Evolutionary conservation across 2,329 filamentous ascomycete genomes (phyloP).

Genomic region (Ceratocystis destructans): DNA sequence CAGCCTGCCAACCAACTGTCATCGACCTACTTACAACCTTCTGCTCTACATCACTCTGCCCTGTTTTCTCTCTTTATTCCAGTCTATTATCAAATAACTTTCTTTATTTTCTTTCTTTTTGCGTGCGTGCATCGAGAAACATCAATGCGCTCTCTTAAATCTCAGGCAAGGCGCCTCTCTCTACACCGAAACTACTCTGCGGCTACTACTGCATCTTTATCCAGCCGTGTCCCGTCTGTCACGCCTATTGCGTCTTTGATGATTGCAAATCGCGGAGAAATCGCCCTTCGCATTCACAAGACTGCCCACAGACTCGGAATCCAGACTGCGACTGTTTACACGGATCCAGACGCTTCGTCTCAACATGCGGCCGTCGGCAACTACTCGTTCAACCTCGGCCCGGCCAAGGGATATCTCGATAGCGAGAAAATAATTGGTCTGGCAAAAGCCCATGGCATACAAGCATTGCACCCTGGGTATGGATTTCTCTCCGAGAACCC

Average conservation of each 20-base stretch:
- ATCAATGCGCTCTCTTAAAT: background rate
- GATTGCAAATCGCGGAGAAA: constrained; percentile 94
- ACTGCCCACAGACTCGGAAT: constrained; percentile 85
- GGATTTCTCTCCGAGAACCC: constrained; percentile 93
- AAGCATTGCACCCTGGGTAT: constrained; percentile 91
- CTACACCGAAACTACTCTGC: background rate
- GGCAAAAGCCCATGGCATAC: constrained; percentile 72
- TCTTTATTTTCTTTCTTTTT: background rate
- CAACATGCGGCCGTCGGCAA: constrained; percentile 82
- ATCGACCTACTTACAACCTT: too few relatives aligned
- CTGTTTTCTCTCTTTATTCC: too few relatives aligned
- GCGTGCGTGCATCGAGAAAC: background rate
- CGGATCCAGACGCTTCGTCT: constrained; percentile 71
- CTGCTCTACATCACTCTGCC: too few relatives aligned
- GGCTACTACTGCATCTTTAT: background rate
- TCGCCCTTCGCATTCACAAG: constrained; percentile 79
- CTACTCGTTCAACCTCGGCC: constrained; percentile 70
- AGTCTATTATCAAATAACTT: background rate
- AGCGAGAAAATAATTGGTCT: constrained; percentile 82
- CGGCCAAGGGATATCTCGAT: constrained; percentile 78
- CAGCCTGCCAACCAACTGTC: too few relatives aligned
- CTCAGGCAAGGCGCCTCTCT: background rate
- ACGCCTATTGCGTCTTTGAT: constrained; percentile 62
- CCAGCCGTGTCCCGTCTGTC: background rate
- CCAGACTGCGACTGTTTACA: constrained; percentile 86